phyloP scores from a whole-genome alignment of 2,329 filamentous ascomycete species.

The Eutypella sp. region DNA sequence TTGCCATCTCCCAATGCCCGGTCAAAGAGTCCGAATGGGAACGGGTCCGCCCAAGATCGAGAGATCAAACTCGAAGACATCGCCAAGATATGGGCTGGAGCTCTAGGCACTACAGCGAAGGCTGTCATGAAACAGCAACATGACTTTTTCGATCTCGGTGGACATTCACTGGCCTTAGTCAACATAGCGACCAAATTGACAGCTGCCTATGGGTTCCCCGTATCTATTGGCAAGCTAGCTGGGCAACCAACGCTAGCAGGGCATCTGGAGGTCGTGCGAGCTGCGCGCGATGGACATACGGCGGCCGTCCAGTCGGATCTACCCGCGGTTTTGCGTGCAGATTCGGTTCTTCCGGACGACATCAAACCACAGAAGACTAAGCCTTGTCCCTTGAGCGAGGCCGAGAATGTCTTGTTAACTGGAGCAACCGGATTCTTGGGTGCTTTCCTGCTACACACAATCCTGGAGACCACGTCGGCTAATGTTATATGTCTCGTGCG shows the following conservation, averaged over 20 bases:
- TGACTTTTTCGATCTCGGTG: conserved; percentile 77
- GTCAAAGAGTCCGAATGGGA: conserved; percentile 38
- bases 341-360: conserved; percentile 64
- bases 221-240: conserved; percentile 66
- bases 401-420: conserved; percentile 65
- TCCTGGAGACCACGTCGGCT: conserved; percentile 64
- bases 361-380: conserved; percentile 53
- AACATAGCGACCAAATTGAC: conserved; percentile 68
- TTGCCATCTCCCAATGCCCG: conserved; percentile 58
- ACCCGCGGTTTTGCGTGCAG: conserved; percentile 62
- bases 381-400: conserved; percentile 57
- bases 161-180: conserved; percentile 73
- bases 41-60: conserved; percentile 45
- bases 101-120: conserved; percentile 58
- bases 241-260: conserved; percentile 67
- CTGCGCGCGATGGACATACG: conserved; percentile 66
- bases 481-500: conserved; percentile 69
- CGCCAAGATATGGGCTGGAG: conserved; percentile 66
- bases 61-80: conserved; percentile 63
- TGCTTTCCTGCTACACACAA: conserved; percentile 65
- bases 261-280: conserved; percentile 66
- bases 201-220: conserved; percentile 65
- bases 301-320: conserved; percentile 72
- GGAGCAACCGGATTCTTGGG: conserved; percentile 74
- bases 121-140: conserved; percentile 61